phyloP scores from a whole-genome alignment of 2,329 filamentous ascomycete genomes.

The Paecilomyces niveus region DNA sequence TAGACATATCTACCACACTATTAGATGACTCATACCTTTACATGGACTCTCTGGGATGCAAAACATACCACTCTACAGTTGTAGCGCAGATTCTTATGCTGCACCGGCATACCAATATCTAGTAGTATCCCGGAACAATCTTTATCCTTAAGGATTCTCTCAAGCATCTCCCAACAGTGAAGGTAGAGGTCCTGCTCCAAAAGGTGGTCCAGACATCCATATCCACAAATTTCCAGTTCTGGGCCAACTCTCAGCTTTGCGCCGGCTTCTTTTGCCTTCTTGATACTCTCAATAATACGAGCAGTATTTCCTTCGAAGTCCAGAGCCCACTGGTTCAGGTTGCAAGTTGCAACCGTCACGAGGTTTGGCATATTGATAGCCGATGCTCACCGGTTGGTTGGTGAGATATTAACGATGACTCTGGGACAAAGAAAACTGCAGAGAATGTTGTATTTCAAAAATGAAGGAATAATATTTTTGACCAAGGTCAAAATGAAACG shows the following conservation, averaged over 20 bases:
- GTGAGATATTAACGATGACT: neutral
- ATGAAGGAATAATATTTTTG: neutral
- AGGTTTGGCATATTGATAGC: slow-evolving; percentile 6
- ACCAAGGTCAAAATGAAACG: neutral
- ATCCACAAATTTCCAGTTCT: slow-evolving; percentile 39
- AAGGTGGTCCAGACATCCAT: slow-evolving; percentile 60
- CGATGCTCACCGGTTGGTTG: neutral
- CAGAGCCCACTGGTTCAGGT: slow-evolving; percentile 32
- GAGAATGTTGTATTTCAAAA: neutral
- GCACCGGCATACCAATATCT: slow-evolving; percentile 7
- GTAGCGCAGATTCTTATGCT: slow-evolving; percentile 54
- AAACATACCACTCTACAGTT: slow-evolving; percentile 37
- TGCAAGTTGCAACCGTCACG: slow-evolving; percentile 9
- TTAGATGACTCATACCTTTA: slow-evolving; percentile 14
- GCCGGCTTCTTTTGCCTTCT: slow-evolving; percentile 49
- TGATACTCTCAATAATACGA: slow-evolving; percentile 58
- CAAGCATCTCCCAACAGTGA: slow-evolving; percentile 55
- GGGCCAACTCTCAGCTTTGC: slow-evolving; percentile 52
- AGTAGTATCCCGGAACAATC: slow-evolving; percentile 47
- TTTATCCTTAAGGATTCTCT: slow-evolving; percentile 50
- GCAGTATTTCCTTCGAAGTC: slow-evolving; percentile 57
- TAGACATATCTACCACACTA: slow-evolving; percentile 48
- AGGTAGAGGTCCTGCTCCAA: slow-evolving; percentile 46
- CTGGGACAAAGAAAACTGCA: neutral
- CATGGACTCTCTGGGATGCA: neutral